Evolutionary conservation across 371 early-diverging fungal species (phyloP).

Genomic region (Lichtheimia ramosa): DNA sequence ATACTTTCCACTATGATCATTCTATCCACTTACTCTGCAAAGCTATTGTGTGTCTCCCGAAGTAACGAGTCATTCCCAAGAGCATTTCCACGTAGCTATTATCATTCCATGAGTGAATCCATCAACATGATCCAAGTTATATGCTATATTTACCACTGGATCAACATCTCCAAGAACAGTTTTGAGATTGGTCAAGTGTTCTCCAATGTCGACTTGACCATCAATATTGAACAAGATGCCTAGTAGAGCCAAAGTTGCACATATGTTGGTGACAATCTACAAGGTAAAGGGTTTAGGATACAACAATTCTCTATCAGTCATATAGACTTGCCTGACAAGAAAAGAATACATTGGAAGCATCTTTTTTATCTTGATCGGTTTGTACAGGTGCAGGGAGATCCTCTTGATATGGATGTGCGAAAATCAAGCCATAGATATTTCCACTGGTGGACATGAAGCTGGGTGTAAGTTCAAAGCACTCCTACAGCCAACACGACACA

Average conservation of each 20-base stretch:
- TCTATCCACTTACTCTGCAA: slow-evolving; percentile 17
- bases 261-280: slow-evolving; percentile 38
- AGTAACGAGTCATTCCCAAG: slow-evolving; percentile 30
- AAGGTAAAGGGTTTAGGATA: not conserved
- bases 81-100: slow-evolving; percentile 27
- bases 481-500: not conserved
- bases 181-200: slow-evolving; percentile 25
- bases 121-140: no score
- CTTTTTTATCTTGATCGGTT: slow-evolving; percentile 29
- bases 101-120: no score
- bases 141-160: slow-evolving; percentile 9
- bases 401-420: slow-evolving; percentile 17
- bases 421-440: slow-evolving; percentile 33
- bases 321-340: slow-evolving; percentile 10
- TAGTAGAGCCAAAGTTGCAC: slow-evolving; percentile 43
- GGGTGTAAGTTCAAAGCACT: not conserved
- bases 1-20: not conserved
- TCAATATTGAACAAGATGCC: slow-evolving; percentile 29
- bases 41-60: slow-evolving; percentile 32
- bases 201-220: slow-evolving; percentile 26
- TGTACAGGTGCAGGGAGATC: slow-evolving; percentile 10
- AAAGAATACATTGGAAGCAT: slow-evolving; percentile 12
- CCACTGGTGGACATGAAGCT: slow-evolving; percentile 4
- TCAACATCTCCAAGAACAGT: slow-evolving; percentile 17
- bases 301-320: not conserved